phyloP scores from a whole-genome alignment of 2,329 filamentous ascomycete species.

The Podosphaera fusca region DNA sequence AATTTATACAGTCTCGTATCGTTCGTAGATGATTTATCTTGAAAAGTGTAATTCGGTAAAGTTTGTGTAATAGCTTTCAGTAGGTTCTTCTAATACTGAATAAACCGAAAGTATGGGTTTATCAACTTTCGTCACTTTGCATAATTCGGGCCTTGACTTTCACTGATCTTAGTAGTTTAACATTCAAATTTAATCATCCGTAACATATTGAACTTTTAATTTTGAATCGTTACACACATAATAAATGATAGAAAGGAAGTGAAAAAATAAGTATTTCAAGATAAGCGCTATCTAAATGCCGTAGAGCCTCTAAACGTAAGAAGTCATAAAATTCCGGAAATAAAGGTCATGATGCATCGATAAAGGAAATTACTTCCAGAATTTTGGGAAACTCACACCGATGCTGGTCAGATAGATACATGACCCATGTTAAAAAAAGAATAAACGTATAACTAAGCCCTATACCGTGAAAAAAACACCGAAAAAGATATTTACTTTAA shows the following conservation, averaged over 20 bases:
- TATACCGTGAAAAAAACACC: neutral
- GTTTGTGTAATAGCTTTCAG: too few relatives aligned
- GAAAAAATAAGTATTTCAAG: neutral
- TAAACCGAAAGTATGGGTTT: too few relatives aligned
- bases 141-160: too few relatives aligned
- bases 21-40: too few relatives aligned
- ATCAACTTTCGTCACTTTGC: too few relatives aligned
- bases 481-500: neutral
- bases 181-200: too few relatives aligned
- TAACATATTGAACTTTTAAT: too few relatives aligned
- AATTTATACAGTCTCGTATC: too few relatives aligned
- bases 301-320: neutral
- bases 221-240: too few relatives aligned
- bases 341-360: neutral
- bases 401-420: neutral
- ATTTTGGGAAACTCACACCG: neutral
- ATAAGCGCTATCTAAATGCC: neutral
- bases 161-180: too few relatives aligned
- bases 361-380: neutral
- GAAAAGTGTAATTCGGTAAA: too few relatives aligned
- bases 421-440: neutral
- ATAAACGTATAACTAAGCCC: neutral
- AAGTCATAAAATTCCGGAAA: neutral
- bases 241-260: neutral
- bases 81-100: too few relatives aligned